Conservation (phyloP, 2,329 filamentous ascomycete genomes). For the Alternaria novae-zelandiae region DNA sequence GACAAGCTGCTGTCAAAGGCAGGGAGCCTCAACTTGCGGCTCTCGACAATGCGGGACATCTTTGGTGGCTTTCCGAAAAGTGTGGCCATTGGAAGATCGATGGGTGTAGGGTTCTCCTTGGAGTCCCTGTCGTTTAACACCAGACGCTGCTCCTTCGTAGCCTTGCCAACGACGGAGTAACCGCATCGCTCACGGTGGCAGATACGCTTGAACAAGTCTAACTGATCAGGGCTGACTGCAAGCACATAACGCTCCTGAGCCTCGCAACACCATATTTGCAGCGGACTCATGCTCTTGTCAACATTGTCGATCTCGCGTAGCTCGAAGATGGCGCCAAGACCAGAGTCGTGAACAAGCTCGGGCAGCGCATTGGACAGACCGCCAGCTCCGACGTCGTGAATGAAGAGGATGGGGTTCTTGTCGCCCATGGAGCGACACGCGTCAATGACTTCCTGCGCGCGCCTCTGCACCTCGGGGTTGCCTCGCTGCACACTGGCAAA, state of each 20-base stretch:
- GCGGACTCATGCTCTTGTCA: conserved; percentile 88
- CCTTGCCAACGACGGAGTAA: conserved; percentile 88
- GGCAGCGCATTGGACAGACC: conserved; percentile 85
- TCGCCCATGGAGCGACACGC: conserved; percentile 84
- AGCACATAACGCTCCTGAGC: conserved; percentile 96
- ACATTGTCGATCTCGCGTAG: conserved; percentile 92
- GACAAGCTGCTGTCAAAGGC: conserved; percentile 78
- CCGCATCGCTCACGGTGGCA: conserved; percentile 84
- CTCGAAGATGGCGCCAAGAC: conserved; percentile 89
- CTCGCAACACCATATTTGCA: conserved; percentile 98
- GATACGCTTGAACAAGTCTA: conserved; percentile 76
- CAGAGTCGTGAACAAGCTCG: conserved; percentile 89
- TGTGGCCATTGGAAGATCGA: conserved; percentile 86
- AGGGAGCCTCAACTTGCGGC: conserved; percentile 70
- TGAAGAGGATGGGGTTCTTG: conserved; percentile 91
- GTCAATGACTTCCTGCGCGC: conserved; percentile 98
- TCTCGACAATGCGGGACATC: conserved; percentile 75
- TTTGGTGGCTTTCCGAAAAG: conserved; percentile 89
- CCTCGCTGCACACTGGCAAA: conserved; percentile 97
- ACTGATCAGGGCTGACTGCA: conserved; percentile 78
- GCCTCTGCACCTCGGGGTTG: conserved; percentile 93
- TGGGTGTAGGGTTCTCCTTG: conserved; percentile 74
- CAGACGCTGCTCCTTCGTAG: conserved; percentile 74
- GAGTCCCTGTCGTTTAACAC: conserved; percentile 84
- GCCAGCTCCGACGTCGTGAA: conserved; percentile 96